A percentile compares a stretch with the other conserved stretches of the same genome.
phyloP scores from a whole-genome alignment of 768 basidiomycete genomes.

The Boletus rubescentipes region DNA sequence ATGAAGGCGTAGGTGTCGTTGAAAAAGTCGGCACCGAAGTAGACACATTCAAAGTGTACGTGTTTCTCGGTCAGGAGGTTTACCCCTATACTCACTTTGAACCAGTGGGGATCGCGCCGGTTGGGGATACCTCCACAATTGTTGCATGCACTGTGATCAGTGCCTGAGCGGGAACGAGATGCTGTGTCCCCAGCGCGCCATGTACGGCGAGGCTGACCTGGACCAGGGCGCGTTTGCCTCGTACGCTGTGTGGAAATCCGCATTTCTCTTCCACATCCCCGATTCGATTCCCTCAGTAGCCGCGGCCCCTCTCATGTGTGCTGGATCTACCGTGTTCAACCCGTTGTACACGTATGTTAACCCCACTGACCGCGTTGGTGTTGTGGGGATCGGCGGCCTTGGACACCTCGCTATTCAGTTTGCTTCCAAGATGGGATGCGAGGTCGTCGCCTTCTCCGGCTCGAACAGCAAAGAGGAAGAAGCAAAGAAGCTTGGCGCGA shows the following conservation, averaged over 20 bases:
- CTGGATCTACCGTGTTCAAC: slow-evolving; percentile 35
- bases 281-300: slow-evolving; percentile 27
- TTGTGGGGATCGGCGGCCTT: slow-evolving; percentile 37
- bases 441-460: slow-evolving; percentile 36
- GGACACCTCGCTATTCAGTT: slow-evolving; percentile 41
- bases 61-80: not conserved
- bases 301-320: slow-evolving; percentile 40
- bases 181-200: slow-evolving; percentile 22
- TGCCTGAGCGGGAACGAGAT: slow-evolving; percentile 37
- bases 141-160: slow-evolving; percentile 34
- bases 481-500: slow-evolving; percentile 33
- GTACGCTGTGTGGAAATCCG: slow-evolving; percentile 35
- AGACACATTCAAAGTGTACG: slow-evolving; percentile 34
- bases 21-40: slow-evolving; percentile 34
- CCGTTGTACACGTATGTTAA: slow-evolving; percentile 26
- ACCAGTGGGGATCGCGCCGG: slow-evolving; percentile 37
- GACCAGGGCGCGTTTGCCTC: slow-evolving; percentile 38
- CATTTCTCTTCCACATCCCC: slow-evolving; percentile 37
- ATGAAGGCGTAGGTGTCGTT: slow-evolving; percentile 39
- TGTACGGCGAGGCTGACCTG: slow-evolving; percentile 26
- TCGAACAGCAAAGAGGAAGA: slow-evolving; percentile 35
- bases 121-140: slow-evolving; percentile 35
- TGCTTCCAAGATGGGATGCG: slow-evolving; percentile 39
- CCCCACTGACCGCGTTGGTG: slow-evolving; percentile 33
- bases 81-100: not conserved